Percentiles rank a stretch among this genome's conserved stretches.
phyloP scores from a whole-genome alignment of 2,329 filamentous ascomycete genomes.

The Stagonosporopsis tanaceti region DNA sequence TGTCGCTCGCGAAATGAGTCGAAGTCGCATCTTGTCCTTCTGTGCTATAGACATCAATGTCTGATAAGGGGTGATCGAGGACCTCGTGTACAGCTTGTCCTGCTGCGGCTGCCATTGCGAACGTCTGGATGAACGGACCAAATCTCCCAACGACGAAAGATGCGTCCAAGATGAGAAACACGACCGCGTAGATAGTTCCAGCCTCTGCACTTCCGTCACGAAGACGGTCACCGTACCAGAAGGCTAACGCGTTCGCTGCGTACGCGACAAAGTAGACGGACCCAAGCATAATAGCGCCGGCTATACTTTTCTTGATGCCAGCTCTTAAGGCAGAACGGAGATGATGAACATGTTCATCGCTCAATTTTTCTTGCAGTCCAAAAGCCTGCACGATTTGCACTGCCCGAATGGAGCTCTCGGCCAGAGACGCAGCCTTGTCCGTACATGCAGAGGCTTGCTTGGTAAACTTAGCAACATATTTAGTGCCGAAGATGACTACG shows the following conservation, averaged over 20 bases:
- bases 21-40: constrained; percentile 31
- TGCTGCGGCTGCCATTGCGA: constrained; percentile 61
- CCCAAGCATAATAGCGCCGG: constrained; percentile 53
- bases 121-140: constrained; percentile 68
- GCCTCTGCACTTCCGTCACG: constrained; percentile 47
- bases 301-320: constrained; percentile 53
- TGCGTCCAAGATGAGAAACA: constrained; percentile 70
- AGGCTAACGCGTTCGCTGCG: constrained; percentile 56
- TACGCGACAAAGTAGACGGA: constrained; percentile 56
- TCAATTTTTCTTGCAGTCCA: constrained; percentile 52
- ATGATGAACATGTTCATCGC: constrained; percentile 47
- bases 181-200: constrained; percentile 68
- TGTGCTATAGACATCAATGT: constrained; percentile 51
- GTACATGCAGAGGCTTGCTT: constrained; percentile 49
- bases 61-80: constrained; percentile 50
- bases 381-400: constrained; percentile 60
- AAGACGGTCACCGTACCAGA: constrained; percentile 53
- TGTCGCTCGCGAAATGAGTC: constrained; percentile 36
- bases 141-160: constrained; percentile 70
- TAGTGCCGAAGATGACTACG: constrained; percentile 54
- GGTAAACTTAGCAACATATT: constrained; percentile 51
- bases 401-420: constrained; percentile 56
- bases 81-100: constrained; percentile 56
- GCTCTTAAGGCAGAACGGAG: constrained; percentile 46
- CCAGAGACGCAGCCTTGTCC: constrained; percentile 54